phyloP scores from a whole-genome alignment of 306 rosid species.

The Hippophae tibetana region DNA sequence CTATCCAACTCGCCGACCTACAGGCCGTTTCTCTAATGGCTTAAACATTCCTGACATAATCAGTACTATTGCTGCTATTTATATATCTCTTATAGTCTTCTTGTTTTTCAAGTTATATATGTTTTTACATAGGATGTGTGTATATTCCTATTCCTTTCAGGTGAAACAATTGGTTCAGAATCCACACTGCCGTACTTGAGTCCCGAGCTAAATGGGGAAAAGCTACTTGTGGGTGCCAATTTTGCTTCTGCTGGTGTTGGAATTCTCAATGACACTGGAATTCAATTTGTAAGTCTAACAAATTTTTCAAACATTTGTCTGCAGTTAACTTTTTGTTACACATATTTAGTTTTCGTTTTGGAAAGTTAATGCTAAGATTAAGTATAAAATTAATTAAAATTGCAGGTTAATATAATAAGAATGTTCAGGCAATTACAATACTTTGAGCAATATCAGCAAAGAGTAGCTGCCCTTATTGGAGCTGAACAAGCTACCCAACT shows the following conservation, averaged over 20 bases:
- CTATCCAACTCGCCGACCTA: constrained; percentile 54
- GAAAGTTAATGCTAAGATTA: neutral
- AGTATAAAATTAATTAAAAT: neutral
- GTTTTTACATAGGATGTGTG: neutral
- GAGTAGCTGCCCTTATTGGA: constrained; percentile 48
- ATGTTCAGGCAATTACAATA: constrained; percentile 45
- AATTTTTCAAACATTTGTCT: no score
- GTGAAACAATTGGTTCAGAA: constrained; percentile 53
- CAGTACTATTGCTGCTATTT: constrained; percentile 18
- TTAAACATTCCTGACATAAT: constrained; percentile 72
- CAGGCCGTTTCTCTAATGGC: constrained; percentile 96
- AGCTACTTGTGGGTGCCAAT: constrained; percentile 72
- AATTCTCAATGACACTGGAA: constrained; percentile 79
- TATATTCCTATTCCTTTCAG: constrained; percentile 18
- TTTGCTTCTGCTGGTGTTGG: constrained; percentile 95
- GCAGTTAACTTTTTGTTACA: no score
- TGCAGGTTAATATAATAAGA: constrained; percentile 60
- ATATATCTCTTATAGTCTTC: no score
- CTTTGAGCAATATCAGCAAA: constrained; percentile 47
- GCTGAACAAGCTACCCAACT: constrained; percentile 15
- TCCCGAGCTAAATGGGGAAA: constrained; percentile 48
- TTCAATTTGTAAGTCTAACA: constrained; percentile 46
- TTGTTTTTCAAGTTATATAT: no score
- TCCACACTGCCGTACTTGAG: constrained; percentile 56
- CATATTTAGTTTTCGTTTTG: no score